Evolutionary conservation across 139 green algal species (phyloP), one percentile per base, ranked within the genome.

Genomic region (Picochlorum sp.): DNA sequence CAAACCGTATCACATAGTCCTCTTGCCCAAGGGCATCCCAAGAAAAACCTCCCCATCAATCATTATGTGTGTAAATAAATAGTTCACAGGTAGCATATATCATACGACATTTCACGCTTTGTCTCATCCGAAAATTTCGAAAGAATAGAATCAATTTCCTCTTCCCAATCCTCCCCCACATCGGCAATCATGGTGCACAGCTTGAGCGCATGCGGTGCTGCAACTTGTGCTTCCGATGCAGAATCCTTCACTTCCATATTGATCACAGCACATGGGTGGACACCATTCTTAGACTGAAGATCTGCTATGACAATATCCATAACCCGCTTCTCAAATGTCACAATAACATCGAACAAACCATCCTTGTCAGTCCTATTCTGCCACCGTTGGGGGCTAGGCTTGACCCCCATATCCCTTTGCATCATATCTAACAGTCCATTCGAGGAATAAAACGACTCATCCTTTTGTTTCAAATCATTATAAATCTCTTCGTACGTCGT

Each of bases 201-300:
- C 20, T 9, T 18, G 13, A 65, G 23, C 16, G 58, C 58, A 65
- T 65, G 41, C 57, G 58, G 58, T 18, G 58, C 58, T 20, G 58
- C 58, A 6, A 32, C 18, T 15, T 21, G 18, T 49, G 58, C 58
- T 32, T 65, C 58, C 2, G 15, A 18, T 18, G 58, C 23, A 26
- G 58, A 65, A 52, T 65, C 58, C 20, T 15, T 65, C 13, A 65
- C 58, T 18, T 65, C 58, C 23, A 65, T 49, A 65, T 65, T 65
- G 14, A 65, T 52, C 20, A 65, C 58, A 18, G 57, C 15, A 65
- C 58, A 65, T 51, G 58, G 58, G 6, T 32, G 13, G 7, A 26
- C 23, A n/a, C 20, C 15, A 49, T 49, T 32, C 21, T 65, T 21
- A 34, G 13, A 21, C 26, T 49, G 58, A 8, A 65, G 21, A 52